phyloP scores from a whole-genome alignment of 2,329 filamentous ascomycete genomes.

The Chaetothyriales sp. region DNA sequence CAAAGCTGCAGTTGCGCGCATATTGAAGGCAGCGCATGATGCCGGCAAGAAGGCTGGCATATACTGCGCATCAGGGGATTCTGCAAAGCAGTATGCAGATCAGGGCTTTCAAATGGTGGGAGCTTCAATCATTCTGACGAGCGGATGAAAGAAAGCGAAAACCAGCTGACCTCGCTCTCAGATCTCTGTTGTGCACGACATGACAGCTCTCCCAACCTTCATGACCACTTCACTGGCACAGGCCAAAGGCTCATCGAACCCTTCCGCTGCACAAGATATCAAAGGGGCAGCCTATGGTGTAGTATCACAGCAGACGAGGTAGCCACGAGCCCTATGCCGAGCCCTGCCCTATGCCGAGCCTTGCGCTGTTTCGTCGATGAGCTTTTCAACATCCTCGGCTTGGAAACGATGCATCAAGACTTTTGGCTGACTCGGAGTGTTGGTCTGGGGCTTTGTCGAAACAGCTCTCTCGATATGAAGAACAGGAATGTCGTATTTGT shows the following conservation, averaged over 20 bases:
- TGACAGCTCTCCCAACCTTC: slow-evolving; percentile 29
- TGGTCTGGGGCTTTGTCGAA: slow-evolving; percentile 18
- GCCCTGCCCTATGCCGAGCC: neutral
- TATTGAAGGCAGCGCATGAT: slow-evolving; percentile 36
- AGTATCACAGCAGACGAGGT: neutral
- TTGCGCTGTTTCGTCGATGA: slow-evolving; percentile 36
- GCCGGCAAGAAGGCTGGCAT: slow-evolving; percentile 41
- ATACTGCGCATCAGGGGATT: slow-evolving; percentile 38
- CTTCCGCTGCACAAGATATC: slow-evolving; percentile 13
- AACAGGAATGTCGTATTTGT: slow-evolving; percentile 51
- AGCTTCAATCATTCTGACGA: neutral
- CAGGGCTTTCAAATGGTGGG: slow-evolving; percentile 41
- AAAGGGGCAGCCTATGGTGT: slow-evolving; percentile 16
- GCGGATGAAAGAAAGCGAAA: neutral
- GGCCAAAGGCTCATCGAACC: slow-evolving; percentile 21
- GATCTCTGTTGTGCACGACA: slow-evolving; percentile 31
- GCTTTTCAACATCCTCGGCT: slow-evolving; percentile 38
- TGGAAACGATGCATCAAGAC: slow-evolving; percentile 51
- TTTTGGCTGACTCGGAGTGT: slow-evolving; percentile 31
- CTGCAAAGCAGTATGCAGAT: slow-evolving; percentile 37
- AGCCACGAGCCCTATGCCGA: slow-evolving; percentile 8
- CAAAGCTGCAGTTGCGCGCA: slow-evolving; percentile 35
- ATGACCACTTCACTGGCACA: slow-evolving; percentile 24
- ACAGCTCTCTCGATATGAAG: slow-evolving; percentile 40
- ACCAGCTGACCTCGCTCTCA: slow-evolving; percentile 9